These are phyloP conservation scores for Coffea humblotiana DNA, from an alignment of 305 asterid species.

Conservation along the genomic window DNA sequence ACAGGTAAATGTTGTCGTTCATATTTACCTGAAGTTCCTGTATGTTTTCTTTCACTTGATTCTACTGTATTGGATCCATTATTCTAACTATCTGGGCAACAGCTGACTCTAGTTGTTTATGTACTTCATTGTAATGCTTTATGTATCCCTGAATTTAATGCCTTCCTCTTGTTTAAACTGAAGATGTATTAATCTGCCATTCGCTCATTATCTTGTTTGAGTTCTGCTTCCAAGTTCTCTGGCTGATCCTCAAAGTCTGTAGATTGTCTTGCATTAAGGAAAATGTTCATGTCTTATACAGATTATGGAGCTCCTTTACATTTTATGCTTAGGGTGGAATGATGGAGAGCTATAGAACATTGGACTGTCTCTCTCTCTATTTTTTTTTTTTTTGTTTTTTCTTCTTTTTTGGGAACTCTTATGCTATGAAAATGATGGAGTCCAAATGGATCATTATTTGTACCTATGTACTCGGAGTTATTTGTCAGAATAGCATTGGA, in stretches of 20 bases:
- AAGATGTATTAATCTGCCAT: too few relatives aligned
- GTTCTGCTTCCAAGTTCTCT: not conserved
- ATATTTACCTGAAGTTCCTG: not conserved
- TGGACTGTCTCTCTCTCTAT: not conserved
- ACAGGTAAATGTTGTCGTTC: conserved; percentile 63
- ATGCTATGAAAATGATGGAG: not conserved
- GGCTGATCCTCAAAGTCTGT: not conserved
- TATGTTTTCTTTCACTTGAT: not conserved
- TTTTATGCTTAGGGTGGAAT: not conserved
- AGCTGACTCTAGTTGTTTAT: not conserved
- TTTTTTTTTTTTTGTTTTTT: too few relatives aligned
- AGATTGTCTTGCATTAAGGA: not conserved
- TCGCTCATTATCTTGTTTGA: not conserved
- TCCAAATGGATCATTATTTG: not conserved
- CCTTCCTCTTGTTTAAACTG: not conserved
- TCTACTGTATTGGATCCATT: not conserved
- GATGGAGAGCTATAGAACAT: not conserved
- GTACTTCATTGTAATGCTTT: not conserved
- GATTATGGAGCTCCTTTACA: not conserved
- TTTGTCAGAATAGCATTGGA: not conserved
- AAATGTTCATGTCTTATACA: not conserved
- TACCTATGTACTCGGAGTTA: not conserved
- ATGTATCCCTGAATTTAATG: not conserved
- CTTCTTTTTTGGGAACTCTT: not conserved
- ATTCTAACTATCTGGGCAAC: not conserved